Evolutionary conservation across 805 yeast species (phyloP).

Genomic region (Sungouiella thailandica): DNA sequence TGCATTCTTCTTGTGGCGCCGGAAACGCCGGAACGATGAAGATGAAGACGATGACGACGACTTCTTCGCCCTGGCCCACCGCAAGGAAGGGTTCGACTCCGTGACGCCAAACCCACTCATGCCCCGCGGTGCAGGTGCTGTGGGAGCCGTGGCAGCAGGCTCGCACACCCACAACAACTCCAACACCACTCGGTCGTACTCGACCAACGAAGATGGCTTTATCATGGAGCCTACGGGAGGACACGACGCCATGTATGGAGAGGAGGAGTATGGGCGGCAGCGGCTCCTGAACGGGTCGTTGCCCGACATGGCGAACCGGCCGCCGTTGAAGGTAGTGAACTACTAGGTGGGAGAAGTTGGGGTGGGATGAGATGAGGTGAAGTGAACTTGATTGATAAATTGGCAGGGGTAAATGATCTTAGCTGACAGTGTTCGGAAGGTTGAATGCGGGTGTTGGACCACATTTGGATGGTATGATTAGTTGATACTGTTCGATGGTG

Average conservation of each 20-base stretch:
- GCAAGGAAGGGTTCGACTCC: constrained; percentile 22
- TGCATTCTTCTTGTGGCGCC: constrained; percentile 38
- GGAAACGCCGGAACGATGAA: constrained; percentile 35
- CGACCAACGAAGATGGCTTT: constrained; percentile 10
- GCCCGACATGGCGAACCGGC: constrained; percentile 45
- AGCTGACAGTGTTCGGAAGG: too few species aligned
- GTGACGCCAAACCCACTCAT: constrained; percentile 21
- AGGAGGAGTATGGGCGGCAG: constrained; percentile 38
- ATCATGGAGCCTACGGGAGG: constrained; percentile 4
- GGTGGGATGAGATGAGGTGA: too few species aligned
- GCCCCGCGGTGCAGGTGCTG: constrained; percentile 13
- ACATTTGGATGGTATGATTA: too few species aligned
- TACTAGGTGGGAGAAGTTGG: too few species aligned
- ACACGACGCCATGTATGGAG: too few species aligned
- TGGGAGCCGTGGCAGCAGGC: constrained; percentile 14
- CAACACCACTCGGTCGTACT: constrained; percentile 13
- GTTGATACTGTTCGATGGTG: too few species aligned
- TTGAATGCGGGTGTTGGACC: too few species aligned
- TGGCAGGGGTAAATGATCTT: too few species aligned
- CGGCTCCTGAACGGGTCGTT: constrained; percentile 51
- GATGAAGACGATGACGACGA: constrained; percentile 32
- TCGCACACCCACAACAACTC: constrained; percentile 13
- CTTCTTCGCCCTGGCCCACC: constrained; percentile 7
- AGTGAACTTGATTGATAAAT: too few species aligned
- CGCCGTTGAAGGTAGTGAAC: constrained; percentile 48